Conservation (phyloP, 2,329 filamentous ascomycete species). For the Neoscytalidium dimidiatum region DNA sequence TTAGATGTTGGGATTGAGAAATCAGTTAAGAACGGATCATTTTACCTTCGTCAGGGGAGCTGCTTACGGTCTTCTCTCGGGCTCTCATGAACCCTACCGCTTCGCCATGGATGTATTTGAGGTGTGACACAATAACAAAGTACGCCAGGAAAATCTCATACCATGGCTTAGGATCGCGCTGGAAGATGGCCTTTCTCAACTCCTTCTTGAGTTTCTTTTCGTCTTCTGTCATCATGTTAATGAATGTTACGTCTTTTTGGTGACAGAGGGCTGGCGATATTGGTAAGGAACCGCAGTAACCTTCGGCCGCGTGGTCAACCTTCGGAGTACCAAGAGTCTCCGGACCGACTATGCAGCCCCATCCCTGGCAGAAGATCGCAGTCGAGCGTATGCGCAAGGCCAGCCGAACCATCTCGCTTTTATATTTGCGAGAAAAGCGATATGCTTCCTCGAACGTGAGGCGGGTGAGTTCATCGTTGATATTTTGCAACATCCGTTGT, state of each 20-base stretch:
- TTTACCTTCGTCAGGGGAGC: accelerated
- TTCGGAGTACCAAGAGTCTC: not conserved
- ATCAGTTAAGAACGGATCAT: not conserved
- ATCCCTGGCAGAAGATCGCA: not conserved
- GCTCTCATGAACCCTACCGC: slow-evolving; percentile 37
- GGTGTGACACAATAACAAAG: slow-evolving; percentile 38
- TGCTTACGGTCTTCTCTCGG: not conserved
- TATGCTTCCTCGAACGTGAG: not conserved
- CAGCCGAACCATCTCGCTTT: not conserved
- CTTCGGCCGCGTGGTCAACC: slow-evolving; percentile 14
- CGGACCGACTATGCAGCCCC: not conserved
- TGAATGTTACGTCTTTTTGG: not conserved
- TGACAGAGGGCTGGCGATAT: not conserved
- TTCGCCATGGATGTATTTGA: slow-evolving; percentile 37
- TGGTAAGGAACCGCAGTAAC: not conserved
- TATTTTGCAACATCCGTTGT: not conserved
- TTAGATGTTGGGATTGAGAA: not conserved
- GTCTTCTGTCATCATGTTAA: not conserved
- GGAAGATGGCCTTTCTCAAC: slow-evolving; percentile 33
- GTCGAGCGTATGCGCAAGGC: not conserved
- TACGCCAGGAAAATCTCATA: slow-evolving; percentile 39
- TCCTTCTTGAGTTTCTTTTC: slow-evolving; percentile 26
- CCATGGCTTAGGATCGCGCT: slow-evolving; percentile 38
- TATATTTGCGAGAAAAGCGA: not conserved
- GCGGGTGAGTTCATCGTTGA: not conserved